Conservation (phyloP, 768 basidiomycete genomes). For the Rossbeevera mucosa region DNA sequence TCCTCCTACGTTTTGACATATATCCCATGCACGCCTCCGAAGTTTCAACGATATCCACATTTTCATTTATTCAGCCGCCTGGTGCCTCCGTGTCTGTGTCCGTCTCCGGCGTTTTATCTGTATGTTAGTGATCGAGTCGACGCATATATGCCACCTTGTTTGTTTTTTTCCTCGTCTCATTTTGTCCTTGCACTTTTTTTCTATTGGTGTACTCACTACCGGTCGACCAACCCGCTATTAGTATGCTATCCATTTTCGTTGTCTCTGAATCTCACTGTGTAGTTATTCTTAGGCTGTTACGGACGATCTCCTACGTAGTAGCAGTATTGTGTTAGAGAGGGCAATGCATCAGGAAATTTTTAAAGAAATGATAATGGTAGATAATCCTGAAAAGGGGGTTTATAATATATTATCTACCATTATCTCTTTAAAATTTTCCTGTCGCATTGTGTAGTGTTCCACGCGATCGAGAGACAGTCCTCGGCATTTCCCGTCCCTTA, state of each 20-base stretch:
- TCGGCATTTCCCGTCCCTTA: too few relatives aligned
- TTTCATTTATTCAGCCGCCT: background rate
- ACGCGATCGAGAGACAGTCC: too few relatives aligned
- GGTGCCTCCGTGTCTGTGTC: background rate
- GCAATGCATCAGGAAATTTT: too few relatives aligned
- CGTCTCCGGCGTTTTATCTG: background rate
- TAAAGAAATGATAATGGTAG: too few relatives aligned
- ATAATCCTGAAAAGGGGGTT: too few relatives aligned
- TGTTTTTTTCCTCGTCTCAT: background rate
- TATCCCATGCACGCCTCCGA: background rate
- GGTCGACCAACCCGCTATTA: background rate
- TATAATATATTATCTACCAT: too few relatives aligned
- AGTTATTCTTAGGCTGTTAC: background rate
- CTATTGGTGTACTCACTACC: background rate
- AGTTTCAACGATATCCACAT: background rate
- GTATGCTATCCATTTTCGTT: background rate
- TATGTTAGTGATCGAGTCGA: background rate
- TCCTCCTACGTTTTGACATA: constrained; percentile 8
- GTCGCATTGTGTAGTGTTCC: too few relatives aligned
- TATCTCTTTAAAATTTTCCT: too few relatives aligned
- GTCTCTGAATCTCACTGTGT: background rate
- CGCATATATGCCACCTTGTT: background rate
- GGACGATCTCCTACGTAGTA: background rate
- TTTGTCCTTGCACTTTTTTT: background rate
- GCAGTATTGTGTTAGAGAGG: background rate